Evolutionary conservation across 176 grass and related monocot genomes (phyloP).

Genomic region (Bolboschoenus planiculmis): DNA sequence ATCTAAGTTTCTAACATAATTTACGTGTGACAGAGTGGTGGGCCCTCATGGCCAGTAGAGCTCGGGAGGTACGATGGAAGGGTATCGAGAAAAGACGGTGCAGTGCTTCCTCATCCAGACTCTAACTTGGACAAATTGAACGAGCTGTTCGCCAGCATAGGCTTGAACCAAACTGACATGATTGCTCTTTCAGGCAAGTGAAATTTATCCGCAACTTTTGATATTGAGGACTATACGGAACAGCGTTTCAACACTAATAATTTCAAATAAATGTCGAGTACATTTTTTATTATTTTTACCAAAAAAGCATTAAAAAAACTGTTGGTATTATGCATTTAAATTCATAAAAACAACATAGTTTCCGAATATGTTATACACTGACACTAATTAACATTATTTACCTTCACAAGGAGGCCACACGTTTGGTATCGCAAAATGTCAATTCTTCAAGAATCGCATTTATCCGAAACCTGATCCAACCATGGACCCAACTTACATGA

Average conservation of each 20-base stretch:
- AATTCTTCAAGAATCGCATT: constrained; percentile 40
- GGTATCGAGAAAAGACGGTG: constrained; percentile 25
- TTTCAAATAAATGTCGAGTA: neutral
- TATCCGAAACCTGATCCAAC: constrained; percentile 28
- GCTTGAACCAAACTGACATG: constrained; percentile 44
- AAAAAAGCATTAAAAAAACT: neutral
- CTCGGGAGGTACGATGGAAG: too few species aligned
- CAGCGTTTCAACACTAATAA: too few species aligned
- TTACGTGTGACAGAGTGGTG: constrained; percentile 31
- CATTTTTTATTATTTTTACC: neutral
- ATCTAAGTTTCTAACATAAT: neutral
- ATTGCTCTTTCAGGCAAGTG: constrained; percentile 40
- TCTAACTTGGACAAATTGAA: constrained; percentile 42
- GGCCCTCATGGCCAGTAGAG: constrained; percentile 46
- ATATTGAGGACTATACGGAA: neutral
- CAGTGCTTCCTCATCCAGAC: constrained; percentile 29
- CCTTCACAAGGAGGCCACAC: constrained; percentile 34
- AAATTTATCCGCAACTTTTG: neutral
- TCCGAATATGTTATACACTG: neutral
- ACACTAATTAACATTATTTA: neutral
- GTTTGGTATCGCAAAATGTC: constrained; percentile 38
- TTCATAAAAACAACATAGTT: too few species aligned
- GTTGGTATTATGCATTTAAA: neutral
- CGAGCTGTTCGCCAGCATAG: constrained; percentile 30
- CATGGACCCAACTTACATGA: constrained; percentile 21